Conservation (phyloP, 257 asterid species). For the Plantago elongata region DNA sequence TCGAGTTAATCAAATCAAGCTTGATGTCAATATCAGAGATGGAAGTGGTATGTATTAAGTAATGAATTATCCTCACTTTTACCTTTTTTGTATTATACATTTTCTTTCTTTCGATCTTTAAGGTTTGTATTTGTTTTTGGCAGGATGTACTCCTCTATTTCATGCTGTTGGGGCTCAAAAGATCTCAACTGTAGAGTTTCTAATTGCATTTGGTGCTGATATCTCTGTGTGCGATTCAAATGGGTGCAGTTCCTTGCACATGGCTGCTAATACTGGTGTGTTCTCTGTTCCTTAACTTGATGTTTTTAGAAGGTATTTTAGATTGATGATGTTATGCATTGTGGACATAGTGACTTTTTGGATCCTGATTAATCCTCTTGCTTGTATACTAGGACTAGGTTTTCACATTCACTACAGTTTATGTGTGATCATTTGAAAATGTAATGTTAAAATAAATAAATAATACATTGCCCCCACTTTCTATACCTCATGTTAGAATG, state of each 20-base stretch:
- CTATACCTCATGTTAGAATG: background rate
- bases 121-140: background rate
- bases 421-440: background rate
- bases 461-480: background rate
- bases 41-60: background rate
- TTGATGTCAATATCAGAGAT: slow-evolving; percentile 10
- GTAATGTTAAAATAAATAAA: background rate
- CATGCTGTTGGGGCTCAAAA: slow-evolving; percentile 11
- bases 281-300: background rate
- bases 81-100: background rate
- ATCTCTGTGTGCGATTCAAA: background rate
- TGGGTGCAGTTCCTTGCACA: slow-evolving; percentile 18
- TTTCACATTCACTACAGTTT: too few relatives aligned
- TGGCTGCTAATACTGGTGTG: slow-evolving; percentile 20
- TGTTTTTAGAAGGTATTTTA: too few relatives aligned
- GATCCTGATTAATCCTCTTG: too few relatives aligned
- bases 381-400: too few relatives aligned
- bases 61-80: background rate
- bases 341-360: too few relatives aligned
- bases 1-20: slow-evolving; percentile 15
- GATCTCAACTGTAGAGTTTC: slow-evolving; percentile 8
- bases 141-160: slow-evolving; percentile 28
- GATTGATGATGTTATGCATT: too few relatives aligned
- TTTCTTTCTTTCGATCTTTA: too few relatives aligned
- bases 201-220: slow-evolving; percentile 23